These are phyloP conservation scores for Mycosphaerella arachidis DNA, from an alignment of 2,329 filamentous ascomycete species.

Conservation along the genomic window DNA sequence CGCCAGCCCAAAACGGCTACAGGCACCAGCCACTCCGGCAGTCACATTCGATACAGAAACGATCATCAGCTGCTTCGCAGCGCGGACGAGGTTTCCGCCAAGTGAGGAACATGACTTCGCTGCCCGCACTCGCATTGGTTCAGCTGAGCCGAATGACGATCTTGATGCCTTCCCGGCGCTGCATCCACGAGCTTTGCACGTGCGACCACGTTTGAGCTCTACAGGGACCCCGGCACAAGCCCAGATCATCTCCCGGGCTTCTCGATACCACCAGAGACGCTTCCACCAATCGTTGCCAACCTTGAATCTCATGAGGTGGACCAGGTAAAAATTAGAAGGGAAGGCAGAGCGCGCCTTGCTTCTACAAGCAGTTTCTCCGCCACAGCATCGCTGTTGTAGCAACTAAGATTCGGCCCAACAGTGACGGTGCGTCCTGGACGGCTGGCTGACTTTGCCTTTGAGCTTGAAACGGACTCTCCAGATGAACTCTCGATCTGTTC, in stretches of 20 bases:
- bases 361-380: too few species aligned
- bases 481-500: not conserved
- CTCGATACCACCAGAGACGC: too few species aligned
- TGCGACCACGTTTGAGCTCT: constrained; percentile 3
- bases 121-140: not conserved
- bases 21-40: constrained; percentile 1
- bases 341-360: too few species aligned
- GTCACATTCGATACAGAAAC: not conserved
- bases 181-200: constrained; percentile 2
- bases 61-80: not conserved
- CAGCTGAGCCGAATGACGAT: constrained; percentile 1
- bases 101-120: not conserved
- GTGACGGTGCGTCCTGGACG: too few species aligned
- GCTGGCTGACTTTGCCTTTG: not conserved
- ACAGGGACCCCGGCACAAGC: not conserved
- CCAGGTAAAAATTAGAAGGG: too few species aligned
- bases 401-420: too few species aligned
- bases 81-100: not conserved
- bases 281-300: too few species aligned
- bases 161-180: not conserved
- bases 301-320: too few species aligned
- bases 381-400: too few species aligned
- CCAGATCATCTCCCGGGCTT: too few species aligned
- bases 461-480: not conserved
- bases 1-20: not conserved